A percentile compares a stretch with the other conserved stretches of the same genome.
These are phyloP conservation scores for Bolboschoenus planiculmis DNA, from an alignment of 176 grass and related monocot species.

Conservation along the genomic window DNA sequence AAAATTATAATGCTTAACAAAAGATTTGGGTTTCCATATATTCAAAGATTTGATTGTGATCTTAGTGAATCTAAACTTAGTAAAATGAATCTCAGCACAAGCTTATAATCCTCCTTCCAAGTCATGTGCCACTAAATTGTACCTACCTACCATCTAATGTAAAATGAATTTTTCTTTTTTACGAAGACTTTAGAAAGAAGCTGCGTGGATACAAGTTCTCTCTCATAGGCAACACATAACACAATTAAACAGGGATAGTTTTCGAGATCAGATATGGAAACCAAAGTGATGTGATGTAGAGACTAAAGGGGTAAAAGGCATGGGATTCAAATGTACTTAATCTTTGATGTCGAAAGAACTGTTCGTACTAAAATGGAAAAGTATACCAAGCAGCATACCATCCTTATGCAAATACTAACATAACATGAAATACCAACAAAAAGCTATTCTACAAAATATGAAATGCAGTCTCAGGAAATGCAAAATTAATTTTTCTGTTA, in stretches of 20 bases:
- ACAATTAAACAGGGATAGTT: not conserved
- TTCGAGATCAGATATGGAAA: not conserved
- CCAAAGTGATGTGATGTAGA: not conserved
- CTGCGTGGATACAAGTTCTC: not conserved
- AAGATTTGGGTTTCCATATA: not conserved
- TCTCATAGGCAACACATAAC: not conserved
- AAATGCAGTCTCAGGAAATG: not conserved
- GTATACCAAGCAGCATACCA: not conserved
- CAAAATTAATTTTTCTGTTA: not conserved
- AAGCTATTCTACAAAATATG: not conserved
- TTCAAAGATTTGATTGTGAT: not conserved
- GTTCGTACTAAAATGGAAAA: not conserved
- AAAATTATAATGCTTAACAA: not conserved
- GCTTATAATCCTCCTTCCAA: not conserved
- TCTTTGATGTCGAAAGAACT: not conserved
- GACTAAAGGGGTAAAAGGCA: not conserved
- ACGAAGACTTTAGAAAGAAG: not conserved
- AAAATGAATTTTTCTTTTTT: not conserved
- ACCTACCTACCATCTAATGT: not conserved
- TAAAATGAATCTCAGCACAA: not conserved
- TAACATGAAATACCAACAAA: not conserved
- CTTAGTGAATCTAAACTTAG: not conserved
- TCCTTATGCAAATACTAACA: not conserved
- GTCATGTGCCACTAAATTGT: not conserved
- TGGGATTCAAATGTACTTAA: not conserved